phyloP scores from a whole-genome alignment of 257 asterid species.

The Cordia subcordata region DNA sequence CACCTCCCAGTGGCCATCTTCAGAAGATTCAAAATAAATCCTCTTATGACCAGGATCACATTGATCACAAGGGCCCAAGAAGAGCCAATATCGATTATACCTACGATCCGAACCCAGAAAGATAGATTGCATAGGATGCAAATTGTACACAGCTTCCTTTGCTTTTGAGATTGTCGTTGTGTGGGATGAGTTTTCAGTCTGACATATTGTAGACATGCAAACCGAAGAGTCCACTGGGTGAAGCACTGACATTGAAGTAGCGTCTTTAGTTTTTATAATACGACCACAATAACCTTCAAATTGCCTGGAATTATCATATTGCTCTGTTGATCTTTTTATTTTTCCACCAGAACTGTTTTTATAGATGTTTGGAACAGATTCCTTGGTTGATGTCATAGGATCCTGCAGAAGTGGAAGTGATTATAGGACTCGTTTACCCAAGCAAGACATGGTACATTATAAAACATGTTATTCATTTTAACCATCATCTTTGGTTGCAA shows the following conservation, averaged over 20 bases:
- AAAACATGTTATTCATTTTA: neutral
- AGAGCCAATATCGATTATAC: slow-evolving; percentile 95
- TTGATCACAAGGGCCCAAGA: slow-evolving; percentile 95
- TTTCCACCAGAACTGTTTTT: slow-evolving; percentile 70
- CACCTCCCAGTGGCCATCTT: slow-evolving; percentile 98
- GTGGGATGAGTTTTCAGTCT: slow-evolving; percentile 34
- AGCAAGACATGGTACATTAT: too few relatives aligned
- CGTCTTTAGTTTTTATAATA: slow-evolving; percentile 22
- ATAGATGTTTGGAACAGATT: slow-evolving; percentile 31
- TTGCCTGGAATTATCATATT: slow-evolving; percentile 24
- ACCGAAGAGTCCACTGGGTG: slow-evolving; percentile 70
- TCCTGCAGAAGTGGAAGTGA: slow-evolving; percentile 41
- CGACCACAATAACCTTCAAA: slow-evolving; percentile 30
- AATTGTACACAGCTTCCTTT: slow-evolving; percentile 36
- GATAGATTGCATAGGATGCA: slow-evolving; percentile 96
- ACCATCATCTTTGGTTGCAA: neutral
- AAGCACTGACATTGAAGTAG: slow-evolving; percentile 34
- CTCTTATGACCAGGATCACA: slow-evolving; percentile 94
- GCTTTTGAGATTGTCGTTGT: slow-evolving; percentile 32
- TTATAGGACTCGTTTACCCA: neutral
- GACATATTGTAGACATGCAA: slow-evolving; percentile 40
- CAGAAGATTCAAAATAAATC: slow-evolving; percentile 96
- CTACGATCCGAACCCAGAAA: slow-evolving; percentile 97
- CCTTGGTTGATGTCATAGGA: slow-evolving; percentile 30
- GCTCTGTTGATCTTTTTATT: slow-evolving; percentile 69